Evolutionary conservation across 2,329 filamentous ascomycete species (phyloP).

Genomic region (Lecanicillium sp.): DNA sequence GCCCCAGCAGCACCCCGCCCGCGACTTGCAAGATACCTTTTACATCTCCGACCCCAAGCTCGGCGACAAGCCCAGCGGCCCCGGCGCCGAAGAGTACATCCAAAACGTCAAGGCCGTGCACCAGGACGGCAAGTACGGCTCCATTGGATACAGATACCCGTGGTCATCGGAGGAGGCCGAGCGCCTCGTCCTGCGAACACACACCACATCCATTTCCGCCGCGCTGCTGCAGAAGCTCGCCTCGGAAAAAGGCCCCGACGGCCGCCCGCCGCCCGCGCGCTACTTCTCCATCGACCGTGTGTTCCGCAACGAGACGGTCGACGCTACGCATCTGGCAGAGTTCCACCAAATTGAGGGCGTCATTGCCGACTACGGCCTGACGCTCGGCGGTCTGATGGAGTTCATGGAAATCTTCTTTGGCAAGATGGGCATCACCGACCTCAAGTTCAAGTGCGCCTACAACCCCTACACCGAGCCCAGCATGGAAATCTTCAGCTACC

Average conservation of each 20-base stretch:
- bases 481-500: constrained; percentile 98
- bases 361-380: constrained; percentile 91
- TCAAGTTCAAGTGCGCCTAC: constrained; percentile 93
- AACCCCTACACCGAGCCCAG: constrained; percentile 92
- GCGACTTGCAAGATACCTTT: constrained; percentile 96
- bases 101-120: constrained; percentile 82
- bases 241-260: constrained; percentile 66
- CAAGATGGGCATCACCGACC: constrained; percentile 80
- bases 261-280: constrained; percentile 60
- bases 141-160: constrained; percentile 92
- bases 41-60: constrained; percentile 85
- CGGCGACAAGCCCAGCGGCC: constrained; percentile 61
- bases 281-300: constrained; percentile 99
- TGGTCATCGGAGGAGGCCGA: constrained; percentile 85
- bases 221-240: constrained; percentile 89
- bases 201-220: constrained; percentile 88
- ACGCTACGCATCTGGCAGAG: constrained; percentile 92
- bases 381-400: constrained; percentile 85
- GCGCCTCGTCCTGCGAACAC: constrained; percentile 83
- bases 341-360: constrained; percentile 99
- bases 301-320: constrained; percentile 95
- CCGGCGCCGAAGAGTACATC: constrained; percentile 80
- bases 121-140: constrained; percentile 85
- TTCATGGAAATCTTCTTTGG: constrained; percentile 92
- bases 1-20: constrained; percentile 93